Evolutionary conservation across 441 rosid genomes (phyloP).

Genomic region (Mallotus japonicus): DNA sequence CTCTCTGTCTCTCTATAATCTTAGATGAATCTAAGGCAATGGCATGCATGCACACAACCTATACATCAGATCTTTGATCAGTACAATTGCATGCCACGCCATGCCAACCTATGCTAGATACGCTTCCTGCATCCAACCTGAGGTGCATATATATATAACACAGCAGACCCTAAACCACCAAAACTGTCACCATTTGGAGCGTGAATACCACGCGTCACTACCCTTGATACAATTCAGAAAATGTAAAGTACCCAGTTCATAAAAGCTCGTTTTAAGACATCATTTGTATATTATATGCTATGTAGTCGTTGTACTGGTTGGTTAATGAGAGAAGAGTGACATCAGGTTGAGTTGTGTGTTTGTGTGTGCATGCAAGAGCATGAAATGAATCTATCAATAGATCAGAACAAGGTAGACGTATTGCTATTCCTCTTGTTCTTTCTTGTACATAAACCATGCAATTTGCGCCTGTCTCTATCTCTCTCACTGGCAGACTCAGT

Average conservation of each 20-base stretch:
- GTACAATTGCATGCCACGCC: constrained; percentile 54
- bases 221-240: neutral
- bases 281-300: too few relatives aligned
- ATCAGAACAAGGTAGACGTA: neutral
- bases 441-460: neutral
- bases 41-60: constrained; percentile 40
- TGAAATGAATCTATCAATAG: neutral
- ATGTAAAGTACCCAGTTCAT: neutral
- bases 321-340: constrained; percentile 1
- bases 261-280: neutral
- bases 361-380: too few relatives aligned
- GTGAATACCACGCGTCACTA: neutral
- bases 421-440: too few relatives aligned
- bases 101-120: constrained; percentile 42
- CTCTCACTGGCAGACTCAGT: neutral
- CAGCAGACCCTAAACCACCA: neutral
- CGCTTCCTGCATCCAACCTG: constrained; percentile 12
- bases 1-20: too few relatives aligned
- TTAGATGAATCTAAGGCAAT: neutral
- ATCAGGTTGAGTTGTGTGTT: neutral
- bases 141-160: neutral
- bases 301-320: too few relatives aligned
- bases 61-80: constrained; percentile 28
- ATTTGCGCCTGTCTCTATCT: neutral
- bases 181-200: neutral